Evolutionary conservation across 2,329 filamentous ascomycete genomes (phyloP).

Genomic region (Dactylellina sp.): DNA sequence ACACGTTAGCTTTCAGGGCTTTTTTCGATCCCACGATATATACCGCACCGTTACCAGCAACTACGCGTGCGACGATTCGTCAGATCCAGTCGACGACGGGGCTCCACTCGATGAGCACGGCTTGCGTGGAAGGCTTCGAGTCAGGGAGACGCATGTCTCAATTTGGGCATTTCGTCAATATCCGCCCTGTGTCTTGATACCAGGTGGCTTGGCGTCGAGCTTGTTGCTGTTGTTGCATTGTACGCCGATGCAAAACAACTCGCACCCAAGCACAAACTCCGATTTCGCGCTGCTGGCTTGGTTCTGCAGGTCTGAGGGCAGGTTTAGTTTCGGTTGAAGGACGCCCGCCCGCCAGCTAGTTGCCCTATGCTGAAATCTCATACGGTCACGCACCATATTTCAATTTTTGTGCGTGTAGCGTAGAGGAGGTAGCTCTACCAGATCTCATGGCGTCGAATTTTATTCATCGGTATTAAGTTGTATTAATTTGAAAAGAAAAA

Average conservation of each 20-base stretch:
- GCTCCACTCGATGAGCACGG: constrained; percentile 28
- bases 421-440: constrained; percentile 2
- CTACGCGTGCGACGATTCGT: not conserved
- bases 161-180: constrained; percentile 28
- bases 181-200: constrained; percentile 24
- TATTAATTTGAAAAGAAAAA: not conserved
- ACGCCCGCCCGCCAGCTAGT: not conserved
- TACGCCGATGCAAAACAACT: constrained; percentile 20
- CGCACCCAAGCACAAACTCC: constrained; percentile 5
- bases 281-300: constrained; percentile 21
- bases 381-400: no score
- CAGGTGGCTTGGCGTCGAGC: constrained; percentile 43
- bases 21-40: not conserved
- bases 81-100: not conserved
- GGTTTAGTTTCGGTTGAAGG: constrained; percentile 12
- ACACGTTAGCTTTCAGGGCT: no score
- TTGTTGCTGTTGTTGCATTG: constrained; percentile 44
- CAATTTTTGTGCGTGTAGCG: no score
- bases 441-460: constrained; percentile 23
- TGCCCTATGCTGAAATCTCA: not conserved
- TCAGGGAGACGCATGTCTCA: constrained; percentile 43
- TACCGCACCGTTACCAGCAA: not conserved
- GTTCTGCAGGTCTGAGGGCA: constrained; percentile 36
- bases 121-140: constrained; percentile 13
- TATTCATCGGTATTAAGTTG: constrained; percentile 7